These are phyloP conservation scores for Rhodotorula sp. DNA, from an alignment of 1,284 basidiomycete species.

Conservation along the genomic window DNA sequence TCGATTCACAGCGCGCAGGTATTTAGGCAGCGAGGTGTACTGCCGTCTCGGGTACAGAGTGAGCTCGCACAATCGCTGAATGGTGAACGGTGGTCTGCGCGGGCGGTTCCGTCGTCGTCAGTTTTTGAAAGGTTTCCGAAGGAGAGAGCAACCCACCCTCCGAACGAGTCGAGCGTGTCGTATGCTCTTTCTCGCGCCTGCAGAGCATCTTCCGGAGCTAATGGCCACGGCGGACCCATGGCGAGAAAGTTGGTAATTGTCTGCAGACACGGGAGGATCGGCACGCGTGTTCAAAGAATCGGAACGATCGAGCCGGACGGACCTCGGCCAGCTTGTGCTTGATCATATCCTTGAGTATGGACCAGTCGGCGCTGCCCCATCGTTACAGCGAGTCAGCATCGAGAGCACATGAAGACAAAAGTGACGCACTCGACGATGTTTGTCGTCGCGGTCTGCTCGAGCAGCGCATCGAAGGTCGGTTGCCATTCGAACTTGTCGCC, in stretches of 20 bases:
- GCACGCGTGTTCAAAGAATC: too few relatives aligned
- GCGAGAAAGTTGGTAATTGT: conserved; percentile 57
- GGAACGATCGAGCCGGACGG: conserved; percentile 28
- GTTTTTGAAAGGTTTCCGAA: not conserved
- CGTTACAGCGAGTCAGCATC: conserved; percentile 21
- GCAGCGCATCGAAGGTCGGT: conserved; percentile 60
- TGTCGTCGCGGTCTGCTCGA: conserved; percentile 67
- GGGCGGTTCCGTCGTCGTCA: not conserved
- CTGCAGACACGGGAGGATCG: conserved; percentile 49
- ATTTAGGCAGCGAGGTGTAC: conserved; percentile 81
- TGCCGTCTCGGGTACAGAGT: conserved; percentile 66
- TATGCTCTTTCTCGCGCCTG: conserved; percentile 43
- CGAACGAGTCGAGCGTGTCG: conserved; percentile 30
- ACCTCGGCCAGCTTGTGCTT: conserved; percentile 69
- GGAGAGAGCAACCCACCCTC: conserved; percentile 9
- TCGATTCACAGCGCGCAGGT: conserved; percentile 83
- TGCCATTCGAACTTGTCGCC: conserved; percentile 47
- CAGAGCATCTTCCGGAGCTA: conserved; percentile 33
- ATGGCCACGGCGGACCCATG: conserved; percentile 30
- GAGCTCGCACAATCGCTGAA: conserved; percentile 88
- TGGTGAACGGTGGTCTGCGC: conserved; percentile 73
- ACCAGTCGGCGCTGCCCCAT: conserved; percentile 68
- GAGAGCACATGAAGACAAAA: not conserved
- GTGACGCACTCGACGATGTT: conserved; percentile 65
- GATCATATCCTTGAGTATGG: conserved; percentile 65